These are phyloP conservation scores for Populus pruinosa DNA, from an alignment of 345 rosid genomes.

Conservation along the genomic window DNA sequence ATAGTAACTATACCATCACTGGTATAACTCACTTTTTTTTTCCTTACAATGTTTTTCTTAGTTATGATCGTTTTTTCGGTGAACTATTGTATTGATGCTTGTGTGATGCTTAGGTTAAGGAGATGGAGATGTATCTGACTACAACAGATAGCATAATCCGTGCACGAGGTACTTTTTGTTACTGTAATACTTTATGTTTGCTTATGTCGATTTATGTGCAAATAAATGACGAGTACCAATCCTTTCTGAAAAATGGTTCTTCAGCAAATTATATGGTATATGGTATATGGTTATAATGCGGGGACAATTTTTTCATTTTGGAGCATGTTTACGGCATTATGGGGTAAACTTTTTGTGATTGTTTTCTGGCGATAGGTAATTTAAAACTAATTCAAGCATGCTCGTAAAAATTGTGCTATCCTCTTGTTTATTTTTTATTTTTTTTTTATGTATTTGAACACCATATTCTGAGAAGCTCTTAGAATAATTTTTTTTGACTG, in stretches of 20 bases:
- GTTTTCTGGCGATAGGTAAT: background rate
- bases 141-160: slow-evolving; percentile 63
- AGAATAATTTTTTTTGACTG: background rate
- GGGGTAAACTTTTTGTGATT: background rate
- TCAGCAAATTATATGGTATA: background rate
- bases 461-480: background rate
- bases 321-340: background rate
- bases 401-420: background rate
- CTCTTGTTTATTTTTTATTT: background rate
- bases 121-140: slow-evolving; percentile 84
- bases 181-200: background rate
- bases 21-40: slow-evolving; percentile 37
- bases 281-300: background rate
- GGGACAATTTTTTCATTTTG: background rate
- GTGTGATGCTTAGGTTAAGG: slow-evolving; percentile 49
- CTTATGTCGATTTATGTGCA: background rate
- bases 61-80: background rate
- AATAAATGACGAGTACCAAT: background rate
- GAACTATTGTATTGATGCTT: background rate
- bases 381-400: background rate
- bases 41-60: background rate
- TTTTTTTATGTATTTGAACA: too few species aligned
- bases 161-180: slow-evolving; percentile 54
- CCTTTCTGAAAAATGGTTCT: background rate
- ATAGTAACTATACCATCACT: slow-evolving; percentile 42